phyloP scores from a whole-genome alignment of 1,284 basidiomycete species.

The Irpex sp. region DNA sequence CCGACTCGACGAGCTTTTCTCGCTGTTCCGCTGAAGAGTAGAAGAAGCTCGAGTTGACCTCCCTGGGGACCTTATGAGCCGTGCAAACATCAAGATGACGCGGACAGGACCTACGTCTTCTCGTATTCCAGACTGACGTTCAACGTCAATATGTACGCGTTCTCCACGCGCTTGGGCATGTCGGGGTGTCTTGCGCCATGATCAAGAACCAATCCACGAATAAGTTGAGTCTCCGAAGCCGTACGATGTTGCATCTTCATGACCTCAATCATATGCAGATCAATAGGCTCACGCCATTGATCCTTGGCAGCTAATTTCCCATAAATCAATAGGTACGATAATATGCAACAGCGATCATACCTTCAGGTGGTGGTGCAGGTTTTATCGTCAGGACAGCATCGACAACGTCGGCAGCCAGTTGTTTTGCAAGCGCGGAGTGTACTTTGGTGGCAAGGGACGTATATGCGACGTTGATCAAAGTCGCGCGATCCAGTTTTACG shows the following conservation, averaged over 20 bases:
- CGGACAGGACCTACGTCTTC: conserved; percentile 80
- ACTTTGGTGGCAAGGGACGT: conserved; percentile 97
- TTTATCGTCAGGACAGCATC: conserved; percentile 94
- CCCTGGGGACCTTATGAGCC: conserved; percentile 47
- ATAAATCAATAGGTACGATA: conserved; percentile 6
- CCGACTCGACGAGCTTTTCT: conserved; percentile 98
- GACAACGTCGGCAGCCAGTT: conserved; percentile 90
- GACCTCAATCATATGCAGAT: conserved; percentile 99
- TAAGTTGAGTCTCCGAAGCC: conserved; percentile 95
- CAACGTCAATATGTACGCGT: conserved; percentile 92
- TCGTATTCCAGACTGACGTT: conserved; percentile 99
- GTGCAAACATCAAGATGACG: conserved; percentile 6
- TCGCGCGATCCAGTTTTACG: conserved; percentile 80
- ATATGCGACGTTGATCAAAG: conserved; percentile 89
- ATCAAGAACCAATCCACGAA: conserved; percentile 92
- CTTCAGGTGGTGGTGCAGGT: conserved; percentile 60
- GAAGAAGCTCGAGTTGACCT: conserved; percentile 99
- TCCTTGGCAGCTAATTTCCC: conserved; percentile 47
- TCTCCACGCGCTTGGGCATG: conserved; percentile 98
- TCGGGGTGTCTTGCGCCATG: conserved; percentile 98
- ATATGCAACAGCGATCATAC: conserved; percentile 27
- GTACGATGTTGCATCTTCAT: conserved; percentile 99
- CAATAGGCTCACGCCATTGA: conserved; percentile 85
- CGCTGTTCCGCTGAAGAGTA: conserved; percentile 98
- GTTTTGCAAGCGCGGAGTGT: conserved; percentile 77